Base-by-base conservation (phyloP, 768 basidiomycete genomes). In the Suillus subaureus region DNA sequence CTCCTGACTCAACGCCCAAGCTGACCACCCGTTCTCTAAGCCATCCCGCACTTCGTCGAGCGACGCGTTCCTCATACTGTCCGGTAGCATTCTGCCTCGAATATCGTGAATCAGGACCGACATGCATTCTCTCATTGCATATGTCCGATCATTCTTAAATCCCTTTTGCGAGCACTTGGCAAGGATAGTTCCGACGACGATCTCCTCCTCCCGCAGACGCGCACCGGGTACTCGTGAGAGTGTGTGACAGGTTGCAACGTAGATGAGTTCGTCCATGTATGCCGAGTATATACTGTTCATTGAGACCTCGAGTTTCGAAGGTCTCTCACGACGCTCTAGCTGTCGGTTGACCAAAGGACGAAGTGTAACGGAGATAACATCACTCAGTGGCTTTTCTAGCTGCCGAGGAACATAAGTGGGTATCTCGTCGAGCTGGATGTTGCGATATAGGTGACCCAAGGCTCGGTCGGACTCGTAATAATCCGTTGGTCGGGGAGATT, bases 381-480 rank as follows among this genome's bases (percentile, higher is more conserved):
- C 82, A 2, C 71, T 67, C 37, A 73, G 67, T 31, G 70, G 74
- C 57, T 33, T 49, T 61, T 61, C 64, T 47, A 64, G 37, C 55
- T 33, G 65, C 21, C 40, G 67, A 62, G 63, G 26, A 57, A 43
- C 64, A 45, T 67, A 68, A 57, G 68, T 60, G 28, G 76, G 70
- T 15, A 71, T 67, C 28, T 83, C 78, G 26, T 79, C 77, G 37
- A 90, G 74, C 16, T 70, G 72, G 67, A 93, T 87, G 15, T 78
- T 81, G 13, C 93, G 90, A 74, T 84, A 94, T 60, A 94, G 80
- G 47, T 84, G 75, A 7, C 93, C 93, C 11, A 95, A 83, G 0
- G 91, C 92, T 4, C 89, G 84, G 33, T 76, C 78, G 2, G 92
- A 94, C 56, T 82, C 79, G 70, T 94, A 94, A 77, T 90, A 91